Evolutionary conservation across 805 yeast genomes (phyloP), one percentile per base, ranked within the genome.

Genomic region (Candida orba): DNA sequence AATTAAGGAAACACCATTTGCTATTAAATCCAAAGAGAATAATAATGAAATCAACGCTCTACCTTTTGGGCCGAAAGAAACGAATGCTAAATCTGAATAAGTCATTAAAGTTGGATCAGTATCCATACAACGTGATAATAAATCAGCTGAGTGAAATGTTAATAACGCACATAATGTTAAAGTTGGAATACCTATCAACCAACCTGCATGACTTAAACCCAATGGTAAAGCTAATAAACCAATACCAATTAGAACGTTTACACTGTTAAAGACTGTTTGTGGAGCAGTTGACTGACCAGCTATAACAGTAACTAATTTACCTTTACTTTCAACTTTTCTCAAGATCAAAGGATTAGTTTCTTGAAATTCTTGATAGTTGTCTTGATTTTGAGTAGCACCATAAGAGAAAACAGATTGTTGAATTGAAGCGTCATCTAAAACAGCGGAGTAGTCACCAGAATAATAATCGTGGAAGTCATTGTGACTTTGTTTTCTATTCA

Each of bases 71-170:
- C 96, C 96, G 57, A 82, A 87, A 0, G 90, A 84, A n/a, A 87
- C 85, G 54, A 77, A 81, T 4, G 95, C 95, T 39, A 89, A 69
- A 65, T 89, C 96, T 0, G 95, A 95, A 60, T 88, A 89, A 0
- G 96, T 84, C 71, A 83, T 79, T 42, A 88, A 65, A 0, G 93
- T 81, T 14, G 76, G 81, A 64, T 88, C 93, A 1, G 88, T 81
- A 49, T 82, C 88, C 73, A 88, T 73, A 51, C 95, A 80, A 46
- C 75, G 72, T 13, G 91, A 81, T 45, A 89, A 68, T 40, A 87
- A 66, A 6, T 72, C 72, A 8, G 96, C 96, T 2, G 93, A 81
- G 71, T 87, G 79, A 52, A 74, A 81, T 3, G 96, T 88, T 25
- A 79, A 64, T 12, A 67, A 39, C 1, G 93, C 93, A 58, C 90